Evolutionary conservation across 139 green algal species (phyloP).

Genomic region (Chlamydomonas schloesseri): DNA sequence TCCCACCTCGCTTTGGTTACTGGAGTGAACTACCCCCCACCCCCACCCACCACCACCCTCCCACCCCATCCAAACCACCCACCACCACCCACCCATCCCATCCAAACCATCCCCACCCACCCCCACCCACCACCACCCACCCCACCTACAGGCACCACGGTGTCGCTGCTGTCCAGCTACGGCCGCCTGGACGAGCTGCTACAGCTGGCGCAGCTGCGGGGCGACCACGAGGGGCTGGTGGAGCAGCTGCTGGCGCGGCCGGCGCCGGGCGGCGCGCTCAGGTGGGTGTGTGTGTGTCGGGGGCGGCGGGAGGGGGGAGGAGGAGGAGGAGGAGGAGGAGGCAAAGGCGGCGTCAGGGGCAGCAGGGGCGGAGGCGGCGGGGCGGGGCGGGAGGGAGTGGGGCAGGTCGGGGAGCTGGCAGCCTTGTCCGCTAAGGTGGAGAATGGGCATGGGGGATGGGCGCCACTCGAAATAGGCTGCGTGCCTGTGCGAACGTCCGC

Average conservation of each 20-base stretch:
- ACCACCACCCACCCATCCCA: not conserved
- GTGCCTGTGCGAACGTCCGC: too few relatives aligned
- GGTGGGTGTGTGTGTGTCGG: not conserved
- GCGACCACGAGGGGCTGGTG: constrained; percentile 89
- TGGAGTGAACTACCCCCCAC: too few relatives aligned
- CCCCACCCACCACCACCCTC: too few relatives aligned
- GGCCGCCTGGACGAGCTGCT: constrained; percentile 91
- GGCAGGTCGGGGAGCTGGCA: too few relatives aligned
- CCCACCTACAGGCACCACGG: constrained; percentile 83
- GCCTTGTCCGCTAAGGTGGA: too few relatives aligned
- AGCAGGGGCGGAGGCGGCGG: not conserved
- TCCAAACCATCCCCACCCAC: not conserved
- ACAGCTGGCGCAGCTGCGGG: constrained; percentile 78
- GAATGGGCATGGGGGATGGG: too few relatives aligned
- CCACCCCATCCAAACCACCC: too few relatives aligned
- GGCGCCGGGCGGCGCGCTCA: constrained; percentile 22
- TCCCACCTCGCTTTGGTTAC: too few relatives aligned
- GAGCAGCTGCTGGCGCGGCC: constrained; percentile 80
- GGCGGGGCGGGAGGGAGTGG: too few relatives aligned
- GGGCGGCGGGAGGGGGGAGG: not conserved
- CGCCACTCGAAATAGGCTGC: too few relatives aligned
- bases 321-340: not conserved
- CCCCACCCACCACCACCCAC: constrained; percentile 46
- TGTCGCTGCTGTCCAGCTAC: constrained; percentile 86
- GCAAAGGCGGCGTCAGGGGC: too few relatives aligned